These are phyloP conservation scores for Moricandia moricandioides DNA, from an alignment of 345 rosid genomes.

Conservation along the genomic window DNA sequence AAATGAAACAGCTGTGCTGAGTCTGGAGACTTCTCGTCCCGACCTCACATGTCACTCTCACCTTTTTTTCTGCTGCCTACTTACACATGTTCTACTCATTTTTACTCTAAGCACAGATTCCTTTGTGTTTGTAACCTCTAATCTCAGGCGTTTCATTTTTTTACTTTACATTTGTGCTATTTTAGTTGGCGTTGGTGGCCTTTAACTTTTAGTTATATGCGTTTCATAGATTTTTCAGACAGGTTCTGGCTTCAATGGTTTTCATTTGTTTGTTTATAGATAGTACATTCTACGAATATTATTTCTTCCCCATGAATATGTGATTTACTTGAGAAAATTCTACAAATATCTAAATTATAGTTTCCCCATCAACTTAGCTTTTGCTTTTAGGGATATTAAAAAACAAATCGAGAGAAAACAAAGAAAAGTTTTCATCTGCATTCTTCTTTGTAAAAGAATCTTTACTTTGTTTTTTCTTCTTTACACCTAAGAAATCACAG, in stretches of 20 bases:
- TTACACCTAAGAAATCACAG: constrained; percentile 22
- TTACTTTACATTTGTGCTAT: not conserved
- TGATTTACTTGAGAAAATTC: constrained; percentile 8
- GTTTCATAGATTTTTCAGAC: constrained; percentile 21
- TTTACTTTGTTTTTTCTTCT: constrained; percentile 5
- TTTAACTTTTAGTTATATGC: not conserved
- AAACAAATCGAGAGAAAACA: not conserved
- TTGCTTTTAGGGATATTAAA: not conserved
- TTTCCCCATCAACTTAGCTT: not conserved
- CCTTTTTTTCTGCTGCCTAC: constrained; percentile 25
- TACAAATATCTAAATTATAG: not conserved
- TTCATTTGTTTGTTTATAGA: not conserved
- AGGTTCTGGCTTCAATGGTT: constrained; percentile 20
- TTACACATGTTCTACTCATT: constrained; percentile 27
- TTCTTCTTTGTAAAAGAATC: constrained; percentile 7
- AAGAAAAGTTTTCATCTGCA: constrained; percentile 17
- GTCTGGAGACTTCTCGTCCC: constrained; percentile 31
- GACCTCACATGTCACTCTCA: constrained; percentile 33
- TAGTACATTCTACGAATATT: constrained; percentile 12
- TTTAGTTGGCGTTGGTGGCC: not conserved
- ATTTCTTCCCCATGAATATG: not conserved
- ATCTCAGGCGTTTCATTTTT: not conserved
- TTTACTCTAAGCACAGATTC: constrained; percentile 26
- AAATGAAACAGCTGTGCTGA: constrained; percentile 29
- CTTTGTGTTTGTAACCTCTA: constrained; percentile 6